These are phyloP conservation scores for Spongispora temasekensis DNA, from an alignment of 1,284 basidiomycete genomes.

Conservation along the genomic window DNA sequence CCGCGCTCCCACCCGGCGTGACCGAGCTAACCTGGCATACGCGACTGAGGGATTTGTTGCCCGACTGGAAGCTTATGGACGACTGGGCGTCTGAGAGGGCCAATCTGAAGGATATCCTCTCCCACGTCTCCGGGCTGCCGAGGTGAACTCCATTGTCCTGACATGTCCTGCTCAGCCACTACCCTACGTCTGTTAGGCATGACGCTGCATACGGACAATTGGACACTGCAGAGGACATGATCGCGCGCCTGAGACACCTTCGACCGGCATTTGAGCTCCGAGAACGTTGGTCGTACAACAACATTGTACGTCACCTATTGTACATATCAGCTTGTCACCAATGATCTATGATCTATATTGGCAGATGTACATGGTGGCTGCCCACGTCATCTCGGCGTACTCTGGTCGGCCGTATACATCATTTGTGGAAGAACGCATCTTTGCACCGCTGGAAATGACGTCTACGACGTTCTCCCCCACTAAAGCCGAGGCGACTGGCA, in stretches of 20 bases:
- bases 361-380: slow-evolving; percentile 40
- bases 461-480: slow-evolving; percentile 39
- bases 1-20: slow-evolving; percentile 36
- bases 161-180: no score
- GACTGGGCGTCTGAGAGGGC: slow-evolving; percentile 37
- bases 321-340: no score
- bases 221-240: slow-evolving; percentile 30
- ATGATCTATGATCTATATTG: no score
- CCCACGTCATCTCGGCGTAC: slow-evolving; percentile 39
- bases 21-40: slow-evolving; percentile 38
- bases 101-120: slow-evolving; percentile 39
- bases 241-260: slow-evolving; percentile 37
- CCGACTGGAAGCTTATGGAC: slow-evolving; percentile 40
- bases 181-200: slow-evolving; percentile 32
- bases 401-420: slow-evolving; percentile 35
- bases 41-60: slow-evolving; percentile 38
- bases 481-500: slow-evolving; percentile 34
- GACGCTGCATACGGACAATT: slow-evolving; percentile 36
- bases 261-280: slow-evolving; percentile 41
- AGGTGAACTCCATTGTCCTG: slow-evolving; percentile 19
- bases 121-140: slow-evolving; percentile 42
- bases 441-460: slow-evolving; percentile 35
- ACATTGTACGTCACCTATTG: slow-evolving; percentile 31
- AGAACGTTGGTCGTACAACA: slow-evolving; percentile 44
- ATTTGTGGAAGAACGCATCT: slow-evolving; percentile 36